Conservation (phyloP, 371 early-diverging fungal species). For the Rhizopus arrhizus region DNA sequence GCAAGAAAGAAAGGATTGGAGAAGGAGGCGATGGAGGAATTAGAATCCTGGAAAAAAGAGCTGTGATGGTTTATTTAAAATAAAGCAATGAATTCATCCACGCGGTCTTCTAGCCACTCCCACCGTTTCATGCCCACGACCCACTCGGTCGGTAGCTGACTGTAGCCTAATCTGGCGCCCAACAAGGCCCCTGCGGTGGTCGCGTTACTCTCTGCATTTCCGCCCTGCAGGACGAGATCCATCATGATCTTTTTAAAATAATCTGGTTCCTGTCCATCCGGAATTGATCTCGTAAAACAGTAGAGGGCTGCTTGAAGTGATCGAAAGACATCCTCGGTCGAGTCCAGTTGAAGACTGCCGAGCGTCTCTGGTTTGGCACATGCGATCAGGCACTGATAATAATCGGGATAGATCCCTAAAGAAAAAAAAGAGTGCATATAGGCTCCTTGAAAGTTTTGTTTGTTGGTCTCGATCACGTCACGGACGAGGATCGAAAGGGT, state of each 20-base stretch:
- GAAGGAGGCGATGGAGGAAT: conserved; percentile 20
- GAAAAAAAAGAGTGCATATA: conserved; percentile 47
- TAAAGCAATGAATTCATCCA: conserved; percentile 50
- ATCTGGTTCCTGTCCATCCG: conserved; percentile 36
- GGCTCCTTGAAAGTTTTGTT: conserved; percentile 48
- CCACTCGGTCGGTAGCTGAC: conserved; percentile 54
- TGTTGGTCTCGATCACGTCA: conserved; percentile 54
- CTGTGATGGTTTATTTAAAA: conserved; percentile 22
- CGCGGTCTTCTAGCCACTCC: conserved; percentile 53
- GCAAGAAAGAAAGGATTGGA: conserved; percentile 36
- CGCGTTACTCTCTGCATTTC: conserved; percentile 72
- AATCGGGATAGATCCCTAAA: conserved; percentile 43
- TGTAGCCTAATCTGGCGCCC: conserved; percentile 60
- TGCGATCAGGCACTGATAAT: conserved; percentile 40
- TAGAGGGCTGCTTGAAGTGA: conserved; percentile 60
- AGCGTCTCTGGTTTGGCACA: conserved; percentile 30
- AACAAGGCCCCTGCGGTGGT: conserved; percentile 66
- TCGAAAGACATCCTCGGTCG: conserved; percentile 55
- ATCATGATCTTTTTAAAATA: conserved; percentile 53
- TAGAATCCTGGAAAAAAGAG: conserved; percentile 29
- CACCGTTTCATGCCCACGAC: conserved; percentile 52
- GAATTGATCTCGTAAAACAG: conserved; percentile 51
- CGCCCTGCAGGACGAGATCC: conserved; percentile 63
- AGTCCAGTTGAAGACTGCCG: conserved; percentile 43
- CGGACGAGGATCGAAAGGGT: conserved; percentile 43